These are phyloP conservation scores for Gomphus bonarii DNA, from an alignment of 1,284 basidiomycete genomes.

Conservation along the genomic window DNA sequence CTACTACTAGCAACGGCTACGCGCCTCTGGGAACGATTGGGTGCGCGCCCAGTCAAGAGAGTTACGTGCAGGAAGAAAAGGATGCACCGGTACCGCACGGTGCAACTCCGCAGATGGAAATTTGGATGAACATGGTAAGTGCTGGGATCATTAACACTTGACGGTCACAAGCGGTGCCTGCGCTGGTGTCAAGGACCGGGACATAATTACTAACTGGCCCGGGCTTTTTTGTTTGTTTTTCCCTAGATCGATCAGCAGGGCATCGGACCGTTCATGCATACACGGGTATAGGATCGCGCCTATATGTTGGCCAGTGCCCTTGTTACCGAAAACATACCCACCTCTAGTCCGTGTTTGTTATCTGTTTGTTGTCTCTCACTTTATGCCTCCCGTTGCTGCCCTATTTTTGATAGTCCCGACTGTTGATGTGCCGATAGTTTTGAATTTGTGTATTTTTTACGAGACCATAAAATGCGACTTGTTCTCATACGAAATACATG, in stretches of 20 bases:
- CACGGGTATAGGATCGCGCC: not conserved
- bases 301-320: not conserved
- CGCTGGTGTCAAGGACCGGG: not conserved
- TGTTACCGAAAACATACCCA: not conserved
- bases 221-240: not conserved
- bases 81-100: conserved; percentile 27
- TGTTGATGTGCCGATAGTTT: too few species aligned
- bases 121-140: conserved; percentile 33
- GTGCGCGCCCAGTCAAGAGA: conserved; percentile 10
- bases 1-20: not conserved
- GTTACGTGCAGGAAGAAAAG: conserved; percentile 38
- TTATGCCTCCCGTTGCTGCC: not conserved
- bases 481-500: not conserved
- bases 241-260: conserved; percentile 11
- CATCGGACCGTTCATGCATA: conserved; percentile 10
- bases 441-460: not conserved
- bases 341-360: not conserved
- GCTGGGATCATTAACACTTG: not conserved
- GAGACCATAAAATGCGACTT: not conserved
- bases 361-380: not conserved
- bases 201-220: not conserved
- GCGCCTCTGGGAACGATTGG: conserved; percentile 10
- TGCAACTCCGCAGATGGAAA: conserved; percentile 19
- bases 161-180: not conserved
- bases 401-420: not conserved